phyloP scores from a whole-genome alignment of 192 early-diverging fungal genomes.

The Physocladia obscura region DNA sequence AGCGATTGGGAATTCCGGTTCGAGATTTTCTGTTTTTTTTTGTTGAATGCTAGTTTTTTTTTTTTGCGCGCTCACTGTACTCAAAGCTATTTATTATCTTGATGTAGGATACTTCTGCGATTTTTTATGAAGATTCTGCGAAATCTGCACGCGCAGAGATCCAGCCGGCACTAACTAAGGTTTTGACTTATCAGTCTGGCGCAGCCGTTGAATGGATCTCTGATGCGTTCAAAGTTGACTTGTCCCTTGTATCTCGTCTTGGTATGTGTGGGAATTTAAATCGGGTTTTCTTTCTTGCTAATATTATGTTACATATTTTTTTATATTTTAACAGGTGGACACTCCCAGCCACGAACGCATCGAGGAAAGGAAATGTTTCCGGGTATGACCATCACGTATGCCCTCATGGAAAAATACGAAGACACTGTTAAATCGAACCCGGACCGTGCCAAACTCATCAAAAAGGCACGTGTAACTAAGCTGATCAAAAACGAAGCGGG shows the following conservation, averaged over 20 bases:
- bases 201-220: constrained; percentile 92
- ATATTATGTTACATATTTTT: background rate
- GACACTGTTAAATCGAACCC: constrained; percentile 65
- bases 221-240: constrained; percentile 82
- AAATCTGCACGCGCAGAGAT: constrained; percentile 81
- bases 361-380: constrained; percentile 70
- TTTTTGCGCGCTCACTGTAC: background rate
- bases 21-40: constrained; percentile 5
- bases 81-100: background rate
- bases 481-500: constrained; percentile 65
- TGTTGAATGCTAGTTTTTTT: background rate
- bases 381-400: constrained; percentile 94
- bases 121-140: constrained; percentile 85
- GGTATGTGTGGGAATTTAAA: constrained; percentile 3
- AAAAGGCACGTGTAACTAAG: constrained; percentile 78
- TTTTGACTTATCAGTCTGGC: constrained; percentile 80
- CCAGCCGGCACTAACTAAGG: constrained; percentile 76
- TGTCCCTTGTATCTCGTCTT: constrained; percentile 83
- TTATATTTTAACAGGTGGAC: constrained; percentile 59
- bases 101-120: constrained; percentile 72
- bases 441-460: constrained; percentile 73
- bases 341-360: constrained; percentile 91
- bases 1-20: constrained; percentile 56
- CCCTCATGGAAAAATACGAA: constrained; percentile 80
- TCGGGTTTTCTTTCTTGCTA: constrained; percentile 27